Base-by-base conservation (phyloP, 495 filamentous ascomycete species). In the Hyaloscypha variabilis region DNA sequence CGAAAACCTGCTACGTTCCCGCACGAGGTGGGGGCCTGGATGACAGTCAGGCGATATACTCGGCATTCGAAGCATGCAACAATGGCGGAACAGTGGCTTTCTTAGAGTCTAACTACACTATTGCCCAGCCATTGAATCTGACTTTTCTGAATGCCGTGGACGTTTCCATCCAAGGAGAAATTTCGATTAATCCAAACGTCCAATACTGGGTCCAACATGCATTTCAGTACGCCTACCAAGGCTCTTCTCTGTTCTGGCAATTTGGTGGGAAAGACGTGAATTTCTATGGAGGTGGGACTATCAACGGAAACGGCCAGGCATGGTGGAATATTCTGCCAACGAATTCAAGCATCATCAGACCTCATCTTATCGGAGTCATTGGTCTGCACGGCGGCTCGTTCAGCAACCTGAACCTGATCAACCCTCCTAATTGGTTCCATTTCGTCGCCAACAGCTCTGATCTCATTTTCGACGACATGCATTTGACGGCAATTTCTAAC, bases 191-290 rank as follows among this genome's bases (percentile, higher is more conserved):
- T 61, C 82, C 84, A 62, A 82, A 90, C 72, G 87, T 83, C 6
- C 76, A 80, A 58, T 90, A 89, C 77, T 90, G 88, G 87, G 36
- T 68, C 1, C 11, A 4, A 17, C 79, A 87, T 68, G 75, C 71
- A 21, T 89, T 89, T 77, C 71, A 76, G 14, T 83, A 87, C 21
- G 74, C 70, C 55, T 90, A 81, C 74, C 88, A 90, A 68, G 87
- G 88, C 63, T 80, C 84, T 1, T 83, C 83, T 0, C 84, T 84
- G 8, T 89, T 89, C 78, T 90, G 86, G 81, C 79, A 84, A 73
- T 76, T 90, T 64, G 87, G 87, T 24, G 88, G 88, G n/a, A 74
- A 80, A 17, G 87, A 90, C 66, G 85, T 90, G 29, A 87, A 88
- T 69, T 73, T 90, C 46, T 90, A 88, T 59, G 86, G 86, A 5